Conservation (phyloP, 2,329 filamentous ascomycete genomes). For the Talaromyces sp. region DNA sequence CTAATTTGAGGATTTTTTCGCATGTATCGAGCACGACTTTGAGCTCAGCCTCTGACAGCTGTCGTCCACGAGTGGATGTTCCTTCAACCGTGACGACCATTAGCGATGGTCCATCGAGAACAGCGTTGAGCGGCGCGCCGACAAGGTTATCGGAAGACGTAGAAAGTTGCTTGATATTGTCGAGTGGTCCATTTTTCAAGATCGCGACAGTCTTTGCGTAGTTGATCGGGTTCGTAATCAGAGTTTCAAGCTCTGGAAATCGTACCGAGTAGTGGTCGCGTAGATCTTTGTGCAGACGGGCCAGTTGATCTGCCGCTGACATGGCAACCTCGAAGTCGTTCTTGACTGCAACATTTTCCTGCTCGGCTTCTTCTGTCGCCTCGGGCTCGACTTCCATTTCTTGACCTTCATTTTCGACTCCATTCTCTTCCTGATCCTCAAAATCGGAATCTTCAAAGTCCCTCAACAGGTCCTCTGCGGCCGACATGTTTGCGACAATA, state of each 20-base stretch:
- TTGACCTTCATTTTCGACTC: constrained; percentile 55
- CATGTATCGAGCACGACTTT: constrained; percentile 72
- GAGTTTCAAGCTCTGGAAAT: constrained; percentile 86
- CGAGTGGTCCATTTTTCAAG: constrained; percentile 85
- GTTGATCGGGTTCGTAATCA: constrained; percentile 88
- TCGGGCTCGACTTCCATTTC: constrained; percentile 60
- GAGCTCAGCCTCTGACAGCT: constrained; percentile 73
- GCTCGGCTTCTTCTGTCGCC: constrained; percentile 22
- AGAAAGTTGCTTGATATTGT: constrained; percentile 78
- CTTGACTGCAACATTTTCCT: constrained; percentile 65
- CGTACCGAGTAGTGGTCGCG: constrained; percentile 91
- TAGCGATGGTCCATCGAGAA: constrained; percentile 82
- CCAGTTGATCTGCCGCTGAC: constrained; percentile 88
- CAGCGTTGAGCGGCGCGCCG: constrained; percentile 68
- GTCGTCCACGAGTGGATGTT: constrained; percentile 78
- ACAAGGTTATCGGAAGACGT: constrained; percentile 74
- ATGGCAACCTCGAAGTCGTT: constrained; percentile 84
- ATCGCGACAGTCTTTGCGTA: constrained; percentile 95
- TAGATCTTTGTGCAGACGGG: constrained; percentile 91
- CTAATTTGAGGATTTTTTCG: constrained; percentile 81
- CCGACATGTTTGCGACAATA: constrained; percentile 64
- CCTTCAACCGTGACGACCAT: constrained; percentile 97
- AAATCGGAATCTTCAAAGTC: constrained; percentile 69
- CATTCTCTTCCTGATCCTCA: constrained; percentile 69
- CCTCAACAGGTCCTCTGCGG: constrained; percentile 86